Evolutionary conservation across 2,329 filamentous ascomycete species (phyloP).

Genomic region (Penicillium concentricum): DNA sequence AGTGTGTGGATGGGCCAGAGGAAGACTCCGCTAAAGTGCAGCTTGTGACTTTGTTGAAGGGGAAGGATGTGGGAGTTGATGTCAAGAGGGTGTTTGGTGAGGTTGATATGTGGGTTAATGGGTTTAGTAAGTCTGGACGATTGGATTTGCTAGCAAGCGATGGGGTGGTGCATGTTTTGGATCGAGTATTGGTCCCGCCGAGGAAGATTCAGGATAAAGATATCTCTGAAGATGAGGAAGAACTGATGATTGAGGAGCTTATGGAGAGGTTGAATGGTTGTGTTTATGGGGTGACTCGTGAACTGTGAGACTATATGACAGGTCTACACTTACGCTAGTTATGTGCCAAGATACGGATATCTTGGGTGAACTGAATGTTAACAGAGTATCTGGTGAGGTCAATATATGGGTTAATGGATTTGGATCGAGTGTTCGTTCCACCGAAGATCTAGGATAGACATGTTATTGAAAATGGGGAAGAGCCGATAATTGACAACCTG

Average conservation of each 20-base stretch:
- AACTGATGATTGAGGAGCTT: constrained; percentile 19
- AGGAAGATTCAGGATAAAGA: constrained; percentile 42
- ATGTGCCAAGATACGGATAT: too few relatives aligned
- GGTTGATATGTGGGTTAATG: constrained; percentile 73
- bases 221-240: constrained; percentile 3
- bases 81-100: constrained; percentile 67
- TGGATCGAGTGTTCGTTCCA: too few relatives aligned
- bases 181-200: constrained; percentile 73
- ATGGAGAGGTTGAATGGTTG: constrained; percentile 19
- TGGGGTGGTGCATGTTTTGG: constrained; percentile 78
- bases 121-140: constrained; percentile 62
- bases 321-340: neutral
- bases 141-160: constrained; percentile 72
- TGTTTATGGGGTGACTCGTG: constrained; percentile 8
- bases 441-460: too few relatives aligned
- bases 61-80: constrained; percentile 68
- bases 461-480: too few relatives aligned
- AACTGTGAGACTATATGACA: constrained; percentile 1
- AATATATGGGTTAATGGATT: too few relatives aligned
- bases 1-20: constrained; percentile 37
- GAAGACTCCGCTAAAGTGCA: constrained; percentile 18
- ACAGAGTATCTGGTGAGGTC: too few relatives aligned
- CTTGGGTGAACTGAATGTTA: too few relatives aligned
- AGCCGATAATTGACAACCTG: too few relatives aligned
- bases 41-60: constrained; percentile 58